phyloP scores from a whole-genome alignment of 768 basidiomycete species.

The Serendipita vermifera region DNA sequence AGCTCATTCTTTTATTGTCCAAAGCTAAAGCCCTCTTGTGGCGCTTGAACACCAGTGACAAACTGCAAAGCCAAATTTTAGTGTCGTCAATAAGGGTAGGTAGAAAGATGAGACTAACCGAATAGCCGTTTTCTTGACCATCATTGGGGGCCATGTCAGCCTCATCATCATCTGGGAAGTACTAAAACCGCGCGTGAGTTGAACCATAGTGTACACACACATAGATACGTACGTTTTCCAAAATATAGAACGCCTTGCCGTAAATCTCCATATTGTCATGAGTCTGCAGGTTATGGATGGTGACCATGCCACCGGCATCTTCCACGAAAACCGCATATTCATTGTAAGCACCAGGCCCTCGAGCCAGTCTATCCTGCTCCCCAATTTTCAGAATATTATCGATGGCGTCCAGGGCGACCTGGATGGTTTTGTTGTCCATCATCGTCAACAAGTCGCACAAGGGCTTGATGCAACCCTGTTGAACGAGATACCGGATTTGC shows the following conservation, averaged over 20 bases:
- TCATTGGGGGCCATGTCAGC: slow-evolving; percentile 15
- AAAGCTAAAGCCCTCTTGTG: slow-evolving; percentile 13
- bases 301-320: slow-evolving; percentile 97
- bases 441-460: slow-evolving; percentile 90
- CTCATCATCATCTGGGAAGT: slow-evolving; percentile 97
- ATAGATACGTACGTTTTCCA: slow-evolving; percentile 48
- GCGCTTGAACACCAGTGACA: slow-evolving; percentile 10
- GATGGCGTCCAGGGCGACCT: slow-evolving; percentile 92
- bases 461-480: slow-evolving; percentile 97
- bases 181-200: slow-evolving; percentile 22
- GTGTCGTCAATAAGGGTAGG: neutral
- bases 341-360: slow-evolving; percentile 72
- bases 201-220: neutral
- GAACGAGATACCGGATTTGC: slow-evolving; percentile 95
- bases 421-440: slow-evolving; percentile 99
- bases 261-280: slow-evolving; percentile 99
- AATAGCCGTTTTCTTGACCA: slow-evolving; percentile 14
- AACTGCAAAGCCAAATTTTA: slow-evolving; percentile 3
- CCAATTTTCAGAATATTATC: slow-evolving; percentile 98
- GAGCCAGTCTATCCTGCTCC: slow-evolving; percentile 79
- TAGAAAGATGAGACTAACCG: slow-evolving; percentile 24
- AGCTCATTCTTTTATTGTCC: neutral
- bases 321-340: slow-evolving; percentile 91
- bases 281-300: slow-evolving; percentile 97
- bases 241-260: slow-evolving; percentile 98